phyloP scores from a whole-genome alignment of 2,329 filamentous ascomycete species.

The Sporothrix brunneoviolacea region DNA sequence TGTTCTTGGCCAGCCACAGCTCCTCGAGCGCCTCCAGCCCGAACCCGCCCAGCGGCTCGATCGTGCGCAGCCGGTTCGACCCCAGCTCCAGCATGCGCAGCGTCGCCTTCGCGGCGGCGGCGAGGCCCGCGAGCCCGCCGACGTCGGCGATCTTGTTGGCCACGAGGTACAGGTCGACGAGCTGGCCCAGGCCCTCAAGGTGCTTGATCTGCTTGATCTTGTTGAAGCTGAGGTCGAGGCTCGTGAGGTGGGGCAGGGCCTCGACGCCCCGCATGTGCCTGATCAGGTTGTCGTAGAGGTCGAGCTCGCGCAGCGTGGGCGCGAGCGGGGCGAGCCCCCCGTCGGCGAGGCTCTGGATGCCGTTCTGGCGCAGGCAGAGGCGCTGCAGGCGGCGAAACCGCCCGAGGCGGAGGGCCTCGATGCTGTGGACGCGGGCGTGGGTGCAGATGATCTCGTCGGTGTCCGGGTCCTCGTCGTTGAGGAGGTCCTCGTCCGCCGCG shows the following conservation, averaged over 20 bases:
- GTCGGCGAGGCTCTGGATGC: constrained; percentile 60
- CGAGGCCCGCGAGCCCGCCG: constrained; percentile 71
- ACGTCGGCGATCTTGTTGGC: constrained; percentile 90
- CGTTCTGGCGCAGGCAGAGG: constrained; percentile 88
- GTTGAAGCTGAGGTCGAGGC: constrained; percentile 92
- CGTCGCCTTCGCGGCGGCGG: constrained; percentile 34
- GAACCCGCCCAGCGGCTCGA: constrained; percentile 66
- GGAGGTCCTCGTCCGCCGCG: constrained; percentile 67
- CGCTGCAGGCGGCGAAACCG: constrained; percentile 71
- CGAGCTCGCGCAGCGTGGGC: constrained; percentile 69
- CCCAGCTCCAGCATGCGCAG: constrained; percentile 83
- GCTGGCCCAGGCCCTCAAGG: constrained; percentile 65
- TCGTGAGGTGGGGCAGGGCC: constrained; percentile 65
- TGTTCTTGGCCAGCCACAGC: constrained; percentile 47
- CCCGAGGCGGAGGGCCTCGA: constrained; percentile 71
- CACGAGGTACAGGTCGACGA: constrained; percentile 84
- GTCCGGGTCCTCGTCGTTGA: constrained; percentile 53
- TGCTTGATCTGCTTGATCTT: constrained; percentile 99
- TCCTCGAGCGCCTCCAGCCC: constrained; percentile 85
- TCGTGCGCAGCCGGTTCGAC: constrained; percentile 79
- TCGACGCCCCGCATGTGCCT: constrained; percentile 80
- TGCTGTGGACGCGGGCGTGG: constrained; percentile 77
- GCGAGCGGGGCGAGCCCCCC: constrained; percentile 55
- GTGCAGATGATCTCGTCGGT: constrained; percentile 79
- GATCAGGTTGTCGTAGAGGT: constrained; percentile 95